Evolutionary conservation across 495 filamentous ascomycete species (phyloP).

Genomic region (Hypoxylon crocopeplum): DNA sequence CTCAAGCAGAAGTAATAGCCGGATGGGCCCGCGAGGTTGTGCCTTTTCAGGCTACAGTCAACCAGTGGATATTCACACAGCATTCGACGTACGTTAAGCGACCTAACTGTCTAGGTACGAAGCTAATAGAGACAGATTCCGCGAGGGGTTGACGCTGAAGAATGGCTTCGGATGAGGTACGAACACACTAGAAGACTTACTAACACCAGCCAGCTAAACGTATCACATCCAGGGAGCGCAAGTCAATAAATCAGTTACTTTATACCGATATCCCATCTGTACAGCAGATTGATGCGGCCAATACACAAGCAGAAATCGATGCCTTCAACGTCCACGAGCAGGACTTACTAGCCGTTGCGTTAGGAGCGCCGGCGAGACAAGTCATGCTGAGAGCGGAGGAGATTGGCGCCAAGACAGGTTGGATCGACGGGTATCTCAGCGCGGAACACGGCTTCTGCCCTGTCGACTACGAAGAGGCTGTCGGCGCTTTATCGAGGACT

Average conservation of each 20-base stretch:
- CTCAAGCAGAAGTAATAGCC: conserved; percentile 28
- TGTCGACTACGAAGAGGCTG: conserved; percentile 55
- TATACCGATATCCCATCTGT: conserved; percentile 27
- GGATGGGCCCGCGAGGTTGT: conserved; percentile 30
- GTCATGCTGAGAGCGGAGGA: conserved; percentile 60
- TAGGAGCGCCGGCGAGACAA: conserved; percentile 59
- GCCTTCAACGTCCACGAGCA: conserved; percentile 51
- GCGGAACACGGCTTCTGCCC: conserved; percentile 59
- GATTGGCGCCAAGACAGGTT: conserved; percentile 57
- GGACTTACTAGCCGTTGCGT: conserved; percentile 56
- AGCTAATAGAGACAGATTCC: conserved; percentile 28
- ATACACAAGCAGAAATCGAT: conserved; percentile 47
- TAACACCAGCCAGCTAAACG: conserved; percentile 13
- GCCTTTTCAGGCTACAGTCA: conserved; percentile 27
- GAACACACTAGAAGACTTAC: background rate
- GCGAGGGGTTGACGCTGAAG: conserved; percentile 27
- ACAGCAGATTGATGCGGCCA: conserved; percentile 40
- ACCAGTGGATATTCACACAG: conserved; percentile 28
- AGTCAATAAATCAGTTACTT: conserved; percentile 31
- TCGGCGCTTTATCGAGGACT: conserved; percentile 53
- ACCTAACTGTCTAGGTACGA: background rate
- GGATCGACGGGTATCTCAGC: conserved; percentile 61
- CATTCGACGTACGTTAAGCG: conserved; percentile 25
- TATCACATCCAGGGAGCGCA: conserved; percentile 18
- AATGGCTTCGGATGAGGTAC: conserved; percentile 36